phyloP scores from a whole-genome alignment of 495 filamentous ascomycete genomes.

The Physcia stellaris region DNA sequence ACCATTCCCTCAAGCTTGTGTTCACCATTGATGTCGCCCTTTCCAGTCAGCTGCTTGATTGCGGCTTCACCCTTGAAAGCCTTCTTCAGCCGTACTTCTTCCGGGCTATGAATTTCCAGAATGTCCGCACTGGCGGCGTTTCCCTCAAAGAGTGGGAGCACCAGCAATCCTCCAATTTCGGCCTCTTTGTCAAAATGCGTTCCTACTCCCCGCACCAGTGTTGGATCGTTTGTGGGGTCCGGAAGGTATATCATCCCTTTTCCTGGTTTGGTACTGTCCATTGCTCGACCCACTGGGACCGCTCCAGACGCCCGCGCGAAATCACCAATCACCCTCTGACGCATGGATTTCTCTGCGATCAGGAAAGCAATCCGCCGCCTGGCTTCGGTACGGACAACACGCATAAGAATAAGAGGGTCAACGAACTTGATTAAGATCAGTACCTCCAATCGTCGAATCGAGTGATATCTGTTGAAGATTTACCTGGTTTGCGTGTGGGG shows the following conservation, averaged over 20 bases:
- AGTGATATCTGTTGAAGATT: slow-evolving; percentile 5
- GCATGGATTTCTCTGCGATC: slow-evolving; percentile 88
- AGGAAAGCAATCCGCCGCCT: slow-evolving; percentile 82
- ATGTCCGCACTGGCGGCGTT: slow-evolving; percentile 68
- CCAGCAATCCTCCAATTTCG: slow-evolving; percentile 68
- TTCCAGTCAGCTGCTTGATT: slow-evolving; percentile 63
- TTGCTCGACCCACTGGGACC: slow-evolving; percentile 76
- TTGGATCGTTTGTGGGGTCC: slow-evolving; percentile 70
- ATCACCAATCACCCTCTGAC: slow-evolving; percentile 72
- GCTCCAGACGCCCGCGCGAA: slow-evolving; percentile 66
- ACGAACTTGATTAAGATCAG: slow-evolving; percentile 50
- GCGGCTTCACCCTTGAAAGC: slow-evolving; percentile 60
- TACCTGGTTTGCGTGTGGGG: slow-evolving; percentile 96
- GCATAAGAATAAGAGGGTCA: slow-evolving; percentile 87
- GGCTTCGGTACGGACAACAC: slow-evolving; percentile 70
- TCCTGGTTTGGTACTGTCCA: slow-evolving; percentile 73
- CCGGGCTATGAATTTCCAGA: slow-evolving; percentile 59
- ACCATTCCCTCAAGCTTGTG: slow-evolving; percentile 21
- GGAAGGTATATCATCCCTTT: slow-evolving; percentile 80
- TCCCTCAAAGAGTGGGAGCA: slow-evolving; percentile 72
- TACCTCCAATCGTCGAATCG: background rate
- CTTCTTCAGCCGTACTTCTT: slow-evolving; percentile 78
- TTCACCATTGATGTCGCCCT: slow-evolving; percentile 47
- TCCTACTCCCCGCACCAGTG: slow-evolving; percentile 70
- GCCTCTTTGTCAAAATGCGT: slow-evolving; percentile 71